Evolutionary conservation across 805 yeast genomes (phyloP), one percentile per base, ranked within the genome.

Genomic region (Metschnikowia lunata): DNA sequence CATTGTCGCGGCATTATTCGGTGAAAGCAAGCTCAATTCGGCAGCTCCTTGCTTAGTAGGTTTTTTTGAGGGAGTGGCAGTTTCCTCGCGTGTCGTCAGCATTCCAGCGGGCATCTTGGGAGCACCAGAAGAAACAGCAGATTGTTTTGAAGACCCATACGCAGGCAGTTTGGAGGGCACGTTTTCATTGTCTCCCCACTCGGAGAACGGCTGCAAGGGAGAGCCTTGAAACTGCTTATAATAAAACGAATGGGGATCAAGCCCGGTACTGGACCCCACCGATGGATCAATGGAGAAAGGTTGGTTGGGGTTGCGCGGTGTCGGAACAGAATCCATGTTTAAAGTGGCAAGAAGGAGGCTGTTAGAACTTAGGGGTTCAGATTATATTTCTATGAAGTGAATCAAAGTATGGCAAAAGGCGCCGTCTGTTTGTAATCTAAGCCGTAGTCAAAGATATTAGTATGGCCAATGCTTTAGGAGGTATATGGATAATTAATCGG

Each of bases 141-240:
- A 10, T 26, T 30, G 13, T 8, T 39, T 44, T 15, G 12, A 31
- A 9, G 29, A 27, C 15, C 27, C 34, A 36, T 39, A 28, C n/a
- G 38, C 29, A n/a, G 37, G n/a, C 34, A 31, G 34, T 12, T 12
- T 31, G 5, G 26, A 15, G 26, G 34, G 31, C 31, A 29, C 31
- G n/a, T 29, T 29, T 29, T 23, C 34, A 26, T 39, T 34, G 18
- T 50, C 54, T 4, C 30, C 43, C 54, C 54, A 50, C 40, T 51
- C 53, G 8, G 53, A 47, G 4, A 51, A 27, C 8, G 28, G 43
- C 9, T 41, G 52, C 28, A 48, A 26, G 7, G 54, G 50, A 13
- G 41, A 35, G 26, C 36, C 42, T 8, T 43, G 28, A 26, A 31
- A 36, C 18, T 33, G 50, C 30, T 48, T 48, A 39, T 39, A 33